A percentile compares a stretch with the other conserved stretches of the same genome.
Conservation (phyloP, 2,329 filamentous ascomycete genomes). For the Cladosporium sp. region DNA sequence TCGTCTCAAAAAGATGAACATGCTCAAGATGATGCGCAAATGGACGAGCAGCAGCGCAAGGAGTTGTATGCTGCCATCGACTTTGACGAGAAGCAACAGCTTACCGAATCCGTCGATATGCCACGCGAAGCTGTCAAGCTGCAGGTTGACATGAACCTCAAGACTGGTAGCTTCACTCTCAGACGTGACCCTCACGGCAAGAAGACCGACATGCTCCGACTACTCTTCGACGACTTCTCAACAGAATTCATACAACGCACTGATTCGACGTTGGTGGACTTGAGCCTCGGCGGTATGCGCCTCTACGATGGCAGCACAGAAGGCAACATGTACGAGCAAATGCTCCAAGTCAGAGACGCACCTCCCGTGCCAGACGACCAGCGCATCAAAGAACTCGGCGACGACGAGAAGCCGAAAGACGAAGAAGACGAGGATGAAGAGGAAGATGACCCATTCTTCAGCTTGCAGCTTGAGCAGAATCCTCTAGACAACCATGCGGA, state of each 20-base stretch:
- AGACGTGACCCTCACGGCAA: constrained; percentile 80
- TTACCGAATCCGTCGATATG: constrained; percentile 83
- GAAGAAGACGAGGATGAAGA: constrained; percentile 44
- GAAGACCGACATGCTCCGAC: constrained; percentile 76
- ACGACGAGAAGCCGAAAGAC: constrained; percentile 45
- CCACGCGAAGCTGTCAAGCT: constrained; percentile 91
- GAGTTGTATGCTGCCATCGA: constrained; percentile 97
- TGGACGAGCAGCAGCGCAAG: constrained; percentile 93
- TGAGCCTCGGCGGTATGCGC: constrained; percentile 88
- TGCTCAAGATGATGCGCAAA: constrained; percentile 74
- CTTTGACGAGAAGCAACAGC: constrained; percentile 92
- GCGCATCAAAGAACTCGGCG: constrained; percentile 50
- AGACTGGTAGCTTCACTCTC: constrained; percentile 92
- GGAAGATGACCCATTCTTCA: constrained; percentile 81
- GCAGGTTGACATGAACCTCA: constrained; percentile 88
- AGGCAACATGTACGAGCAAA: constrained; percentile 88
- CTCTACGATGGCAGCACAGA: constrained; percentile 95
- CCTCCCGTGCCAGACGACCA: constrained; percentile 56
- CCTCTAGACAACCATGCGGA: constrained; percentile 91
- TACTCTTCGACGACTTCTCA: constrained; percentile 93
- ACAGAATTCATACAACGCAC: constrained; percentile 86
- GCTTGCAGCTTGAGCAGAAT: constrained; percentile 90
- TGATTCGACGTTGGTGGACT: constrained; percentile 83
- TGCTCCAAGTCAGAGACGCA: constrained; percentile 91
- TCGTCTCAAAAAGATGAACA: constrained; percentile 58